Percentiles rank a stretch among this genome's conserved stretches.
These are phyloP conservation scores for Penicillium nucicola DNA, from an alignment of 495 filamentous ascomycete species.

Conservation along the genomic window DNA sequence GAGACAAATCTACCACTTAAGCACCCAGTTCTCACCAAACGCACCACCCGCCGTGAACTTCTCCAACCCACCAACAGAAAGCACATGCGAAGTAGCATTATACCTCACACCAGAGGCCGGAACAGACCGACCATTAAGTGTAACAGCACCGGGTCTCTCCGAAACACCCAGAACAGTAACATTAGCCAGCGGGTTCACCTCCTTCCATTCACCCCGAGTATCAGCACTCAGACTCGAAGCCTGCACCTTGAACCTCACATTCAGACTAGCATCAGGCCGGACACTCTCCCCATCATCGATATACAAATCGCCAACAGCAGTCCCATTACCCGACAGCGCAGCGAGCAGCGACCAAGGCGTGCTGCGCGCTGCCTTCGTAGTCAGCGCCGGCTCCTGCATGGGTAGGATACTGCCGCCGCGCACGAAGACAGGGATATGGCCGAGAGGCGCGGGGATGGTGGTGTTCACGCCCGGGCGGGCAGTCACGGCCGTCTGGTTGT, in stretches of 20 bases:
- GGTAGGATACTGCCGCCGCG: conserved; percentile 70
- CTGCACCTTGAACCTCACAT: conserved; percentile 55
- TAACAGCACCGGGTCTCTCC: conserved; percentile 39
- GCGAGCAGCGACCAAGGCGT: conserved; percentile 70
- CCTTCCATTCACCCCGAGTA: conserved; percentile 52
- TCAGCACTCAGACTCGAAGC: conserved; percentile 43
- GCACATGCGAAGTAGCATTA: conserved; percentile 40
- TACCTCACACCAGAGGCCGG: conserved; percentile 43
- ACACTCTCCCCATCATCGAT: conserved; percentile 82
- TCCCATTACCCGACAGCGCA: conserved; percentile 53
- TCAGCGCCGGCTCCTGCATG: conserved; percentile 67
- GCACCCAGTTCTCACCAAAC: conserved; percentile 53
- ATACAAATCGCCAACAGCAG: conserved; percentile 67
- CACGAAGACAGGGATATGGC: conserved; percentile 75
- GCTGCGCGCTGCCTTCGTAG: conserved; percentile 59
- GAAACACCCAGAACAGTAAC: conserved; percentile 66
- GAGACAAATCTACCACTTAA: conserved; percentile 49
- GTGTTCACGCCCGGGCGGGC: conserved; percentile 61
- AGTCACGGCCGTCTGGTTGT: conserved; percentile 53
- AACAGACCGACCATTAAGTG: conserved; percentile 48
- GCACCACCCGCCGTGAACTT: conserved; percentile 51
- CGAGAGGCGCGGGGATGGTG: conserved; percentile 70
- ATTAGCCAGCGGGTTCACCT: conserved; percentile 60
- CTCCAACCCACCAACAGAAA: conserved; percentile 51
- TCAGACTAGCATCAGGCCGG: conserved; percentile 51